Percentiles rank a stretch among this genome's conserved stretches.
Evolutionary conservation across 75 land plant genomes (phyloP).

Genomic region (Cupressus sempervirens): DNA sequence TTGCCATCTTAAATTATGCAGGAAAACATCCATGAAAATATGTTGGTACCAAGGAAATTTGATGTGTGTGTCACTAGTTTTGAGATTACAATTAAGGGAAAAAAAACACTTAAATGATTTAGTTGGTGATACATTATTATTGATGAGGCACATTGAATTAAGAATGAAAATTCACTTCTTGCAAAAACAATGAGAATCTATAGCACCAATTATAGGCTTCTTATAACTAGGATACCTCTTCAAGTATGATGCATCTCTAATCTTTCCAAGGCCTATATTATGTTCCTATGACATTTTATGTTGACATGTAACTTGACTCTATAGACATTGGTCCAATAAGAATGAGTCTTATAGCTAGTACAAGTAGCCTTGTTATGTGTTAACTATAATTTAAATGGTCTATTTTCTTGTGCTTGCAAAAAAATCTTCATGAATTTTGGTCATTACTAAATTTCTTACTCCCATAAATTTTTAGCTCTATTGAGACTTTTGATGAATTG

Average conservation of each 20-base stretch:
- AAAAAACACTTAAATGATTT: conserved; percentile 69
- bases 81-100: conserved; percentile 99
- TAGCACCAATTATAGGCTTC: conserved; percentile 95
- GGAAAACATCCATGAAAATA: conserved; percentile 72
- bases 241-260: conserved; percentile 51
- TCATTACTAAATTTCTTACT: too few relatives aligned
- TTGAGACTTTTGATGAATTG: too few relatives aligned
- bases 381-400: too few relatives aligned
- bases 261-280: background rate
- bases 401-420: too few relatives aligned
- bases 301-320: background rate
- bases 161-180: too few relatives aligned
- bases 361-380: conserved; percentile 89
- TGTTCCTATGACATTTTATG: background rate
- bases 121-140: too few relatives aligned
- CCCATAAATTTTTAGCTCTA: too few relatives aligned
- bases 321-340: conserved; percentile 27
- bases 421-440: too few relatives aligned
- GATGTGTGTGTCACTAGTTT: conserved; percentile 98
- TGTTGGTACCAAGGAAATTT: conserved; percentile 88
- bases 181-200: too few relatives aligned
- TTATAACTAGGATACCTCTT: conserved; percentile 97
- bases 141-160: too few relatives aligned
- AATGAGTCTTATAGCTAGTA: conserved; percentile 98
- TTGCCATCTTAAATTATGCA: conserved; percentile 23